phyloP scores from a whole-genome alignment of 2,329 filamentous ascomycete species.

The Calonectria henricotiae region DNA sequence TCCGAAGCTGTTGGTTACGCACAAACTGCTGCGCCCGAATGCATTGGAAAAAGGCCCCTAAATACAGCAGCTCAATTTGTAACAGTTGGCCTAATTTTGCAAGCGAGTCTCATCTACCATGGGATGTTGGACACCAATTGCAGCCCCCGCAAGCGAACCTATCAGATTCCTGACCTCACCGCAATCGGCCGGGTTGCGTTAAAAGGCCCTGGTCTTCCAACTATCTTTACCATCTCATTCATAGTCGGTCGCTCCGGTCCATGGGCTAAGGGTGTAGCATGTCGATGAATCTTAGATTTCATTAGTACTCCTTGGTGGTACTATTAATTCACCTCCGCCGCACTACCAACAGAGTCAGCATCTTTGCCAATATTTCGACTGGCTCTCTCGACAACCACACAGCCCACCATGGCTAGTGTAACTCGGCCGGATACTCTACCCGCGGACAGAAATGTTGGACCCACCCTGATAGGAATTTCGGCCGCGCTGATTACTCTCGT shows the following conservation, averaged over 20 bases:
- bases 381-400: neutral
- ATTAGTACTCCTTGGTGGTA: neutral
- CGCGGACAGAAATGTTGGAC: slow-evolving; percentile 56
- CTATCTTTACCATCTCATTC: neutral
- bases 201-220: neutral
- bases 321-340: neutral
- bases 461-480: slow-evolving; percentile 55
- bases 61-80: neutral
- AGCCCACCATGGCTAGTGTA: slow-evolving; percentile 38
- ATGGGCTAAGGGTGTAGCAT: neutral
- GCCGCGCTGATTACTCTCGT: slow-evolving; percentile 55
- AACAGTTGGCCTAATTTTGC: slow-evolving; percentile 8
- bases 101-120: slow-evolving; percentile 17
- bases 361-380: neutral
- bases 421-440: slow-evolving; percentile 55
- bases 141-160: neutral
- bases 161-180: neutral
- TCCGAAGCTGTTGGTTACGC: neutral
- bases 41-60: neutral
- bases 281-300: neutral
- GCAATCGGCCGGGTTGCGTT: neutral
- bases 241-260: neutral
- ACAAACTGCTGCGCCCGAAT: neutral
- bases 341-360: neutral
- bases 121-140: neutral